Evolutionary conservation across 73 alveolate species (phyloP), one percentile per base, ranked within the genome.

Genomic region (Breviolum minutum): DNA sequence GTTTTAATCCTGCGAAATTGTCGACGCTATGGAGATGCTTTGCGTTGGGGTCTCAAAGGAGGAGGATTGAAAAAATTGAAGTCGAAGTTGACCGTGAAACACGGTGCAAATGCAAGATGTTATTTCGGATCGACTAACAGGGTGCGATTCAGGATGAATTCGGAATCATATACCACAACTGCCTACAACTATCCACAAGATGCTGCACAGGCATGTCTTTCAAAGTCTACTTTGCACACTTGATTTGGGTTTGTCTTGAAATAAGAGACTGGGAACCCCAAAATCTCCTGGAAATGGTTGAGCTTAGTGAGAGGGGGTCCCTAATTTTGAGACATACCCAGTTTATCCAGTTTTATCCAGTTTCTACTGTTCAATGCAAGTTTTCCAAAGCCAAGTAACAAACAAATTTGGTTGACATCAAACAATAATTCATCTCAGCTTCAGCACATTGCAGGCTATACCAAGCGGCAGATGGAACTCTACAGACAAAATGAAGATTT

Each of bases 391-490:
- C 77, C 22, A 54, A 24, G 22, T 0, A n/a, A 26, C 54, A 48
- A 83, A 27, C 5, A 9, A 9, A 9, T 7, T 54, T 19, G 54
- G 24, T 60, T 60, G 60, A 54, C 60, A 1, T 84, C 95, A 32
- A 26, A 16, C 5, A 3, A 24, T 13, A 40, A 22, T 73, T 73
- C 60, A 26, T 48, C 54, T 3, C 54, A 7, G 86, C 6, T 27
- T 30, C 86, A n/a, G 63, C 63, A 26, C 60, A 61, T 10, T 74
- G 11, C 54, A 92, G 98, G 98, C 69, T 92, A 70, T 54, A 84
- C 91, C 29, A 74, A 60, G 80, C 98, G 98, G 9, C 98, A 66
- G 9, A 29, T 92, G 79, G 98, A 92, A 80, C 98, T 92, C 27
- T 92, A 62, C 81, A 80, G 98, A 40, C 91, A 92, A 63, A 7